Base-by-base conservation (phyloP, 176 grass and related monocot genomes). In the Aechmea fasciata region DNA sequence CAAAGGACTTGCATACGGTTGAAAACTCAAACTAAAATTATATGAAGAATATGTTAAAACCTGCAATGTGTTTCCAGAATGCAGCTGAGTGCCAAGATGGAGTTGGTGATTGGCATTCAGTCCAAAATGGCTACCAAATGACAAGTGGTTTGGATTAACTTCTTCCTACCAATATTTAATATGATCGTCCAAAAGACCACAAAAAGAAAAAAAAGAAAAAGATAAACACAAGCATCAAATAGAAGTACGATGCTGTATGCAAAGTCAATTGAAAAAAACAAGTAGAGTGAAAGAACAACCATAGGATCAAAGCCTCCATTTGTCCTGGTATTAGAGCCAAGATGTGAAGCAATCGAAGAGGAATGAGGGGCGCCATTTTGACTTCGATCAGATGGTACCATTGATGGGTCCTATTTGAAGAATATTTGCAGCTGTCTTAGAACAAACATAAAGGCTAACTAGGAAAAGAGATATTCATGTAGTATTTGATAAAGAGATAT, bases 81-180 rank as follows among this genome's bases (percentile, higher is more conserved):
- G 79, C 54, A 87, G 19, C 55, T 87, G 79, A 73, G 84, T 84
- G 57, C 69, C 82, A 72, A 77, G 78, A 77, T 84, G 84, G 47
- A 87, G 82, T 1, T 77, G 24, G 49, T 76, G 76, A 53, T 77
- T 84, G 74, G 78, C 78, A 72, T 87, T 81, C 41, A 77, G 72
- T 24, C 52, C 89, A 71, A 80, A 91, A 80, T 77, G 82, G 69
- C 64, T 87, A 48, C 87, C 82, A 69, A 91, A 87, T 53, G 84
- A 84, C 13, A 91, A 71, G 49, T 91, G 82, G 48, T 87, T 91
- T 75, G 85, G 76, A 82, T 87, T 79, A 52, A 85, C 89, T 75
- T 91, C 89, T 80, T 85, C 89, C 89, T 91, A 69, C 15, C 77
- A 67, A 63, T 64, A 49, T 62, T 41, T 63, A 66, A 6, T 47